Conservation (phyloP, 345 rosid genomes). For the Nasturtium officinale region DNA sequence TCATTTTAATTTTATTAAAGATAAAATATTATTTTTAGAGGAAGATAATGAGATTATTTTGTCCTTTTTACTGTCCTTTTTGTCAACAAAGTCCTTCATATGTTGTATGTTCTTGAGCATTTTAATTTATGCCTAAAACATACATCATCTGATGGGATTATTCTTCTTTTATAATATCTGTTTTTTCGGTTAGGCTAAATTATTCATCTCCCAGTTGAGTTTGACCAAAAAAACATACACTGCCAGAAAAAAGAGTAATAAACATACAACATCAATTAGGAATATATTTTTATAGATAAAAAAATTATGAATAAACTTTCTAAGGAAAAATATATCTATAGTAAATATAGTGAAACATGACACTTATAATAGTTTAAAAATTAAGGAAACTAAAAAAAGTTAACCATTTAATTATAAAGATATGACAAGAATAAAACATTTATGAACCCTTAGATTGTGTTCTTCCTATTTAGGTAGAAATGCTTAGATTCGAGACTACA, state of each 20-base stretch:
- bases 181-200: too few species aligned
- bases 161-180: neutral
- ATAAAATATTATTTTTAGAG: too few species aligned
- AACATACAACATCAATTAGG: neutral
- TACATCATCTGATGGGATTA: neutral
- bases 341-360: neutral
- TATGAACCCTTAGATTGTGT: conserved; percentile 18
- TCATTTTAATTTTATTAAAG: too few species aligned
- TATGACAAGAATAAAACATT: neutral
- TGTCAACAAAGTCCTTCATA: too few species aligned
- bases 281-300: too few species aligned
- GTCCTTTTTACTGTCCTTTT: too few species aligned
- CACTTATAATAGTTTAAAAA: neutral
- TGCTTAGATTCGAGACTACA: conserved; percentile 16
- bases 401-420: neutral
- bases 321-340: neutral
- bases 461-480: conserved; percentile 10
- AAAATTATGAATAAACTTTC: too few species aligned
- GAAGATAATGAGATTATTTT: too few species aligned
- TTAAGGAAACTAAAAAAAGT: neutral
- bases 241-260: neutral
- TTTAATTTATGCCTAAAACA: neutral
- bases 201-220: neutral
- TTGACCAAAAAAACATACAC: neutral
- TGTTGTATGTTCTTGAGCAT: neutral